Percentiles rank a stretch among this genome's conserved stretches.
phyloP scores from a whole-genome alignment of 75 land plant species.

The Cupressus sempervirens region DNA sequence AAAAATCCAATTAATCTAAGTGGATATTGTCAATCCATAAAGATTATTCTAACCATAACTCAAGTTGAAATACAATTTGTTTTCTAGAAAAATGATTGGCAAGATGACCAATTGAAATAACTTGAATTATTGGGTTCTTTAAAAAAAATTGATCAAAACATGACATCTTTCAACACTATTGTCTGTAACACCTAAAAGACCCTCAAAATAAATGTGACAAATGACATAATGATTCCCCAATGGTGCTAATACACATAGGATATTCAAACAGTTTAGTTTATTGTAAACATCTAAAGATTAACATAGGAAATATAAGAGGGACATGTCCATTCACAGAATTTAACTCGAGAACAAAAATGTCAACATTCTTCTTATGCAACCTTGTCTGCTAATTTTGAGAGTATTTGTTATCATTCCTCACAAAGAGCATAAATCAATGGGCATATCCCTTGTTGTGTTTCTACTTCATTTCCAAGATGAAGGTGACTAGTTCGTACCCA shows the following conservation, averaged over 20 bases:
- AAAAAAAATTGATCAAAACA: too few species aligned
- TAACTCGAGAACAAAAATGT: too few species aligned
- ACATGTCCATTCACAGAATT: too few species aligned
- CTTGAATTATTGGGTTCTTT: not conserved
- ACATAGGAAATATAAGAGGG: too few species aligned
- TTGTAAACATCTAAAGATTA: too few species aligned
- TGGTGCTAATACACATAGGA: too few species aligned
- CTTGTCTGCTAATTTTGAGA: conserved; percentile 67
- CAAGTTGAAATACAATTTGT: not conserved
- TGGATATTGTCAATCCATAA: not conserved
- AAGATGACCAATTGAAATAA: not conserved
- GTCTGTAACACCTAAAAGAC: not conserved
- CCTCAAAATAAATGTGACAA: not conserved
- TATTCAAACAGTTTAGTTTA: too few species aligned
- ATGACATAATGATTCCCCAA: too few species aligned
- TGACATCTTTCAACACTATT: not conserved
- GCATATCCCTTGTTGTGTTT: conserved; percentile 22
- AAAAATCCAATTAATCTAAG: not conserved
- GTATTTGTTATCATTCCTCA: conserved; percentile 66
- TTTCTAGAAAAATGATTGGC: not conserved
- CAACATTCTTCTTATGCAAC: conserved; percentile 35
- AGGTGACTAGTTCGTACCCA: conserved; percentile 72
- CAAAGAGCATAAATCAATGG: conserved; percentile 64
- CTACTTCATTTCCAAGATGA: too few species aligned
- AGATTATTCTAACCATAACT: not conserved